Percentiles rank a stretch among this genome's conserved stretches.
Conservation (phyloP, 345 rosid genomes). For the Moringa oleifera region DNA sequence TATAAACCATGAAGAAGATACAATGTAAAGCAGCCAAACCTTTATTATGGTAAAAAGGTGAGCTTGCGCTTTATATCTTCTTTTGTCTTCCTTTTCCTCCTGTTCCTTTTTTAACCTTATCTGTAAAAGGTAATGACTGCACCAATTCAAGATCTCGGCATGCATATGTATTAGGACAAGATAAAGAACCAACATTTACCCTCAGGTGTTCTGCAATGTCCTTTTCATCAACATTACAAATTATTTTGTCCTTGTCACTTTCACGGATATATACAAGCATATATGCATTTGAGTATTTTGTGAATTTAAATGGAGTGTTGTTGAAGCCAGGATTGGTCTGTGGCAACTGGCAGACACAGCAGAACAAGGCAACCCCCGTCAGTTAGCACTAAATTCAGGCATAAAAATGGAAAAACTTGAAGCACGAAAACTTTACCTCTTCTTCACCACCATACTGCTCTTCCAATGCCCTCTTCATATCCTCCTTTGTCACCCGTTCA, state of each 20-base stretch:
- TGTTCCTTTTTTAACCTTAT: slow-evolving; percentile 91
- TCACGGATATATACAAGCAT: slow-evolving; percentile 98
- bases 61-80: slow-evolving; percentile 87
- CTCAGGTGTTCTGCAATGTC: slow-evolving; percentile 97
- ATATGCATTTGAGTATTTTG: slow-evolving; percentile 96
- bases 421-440: slow-evolving; percentile 54
- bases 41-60: slow-evolving; percentile 92
- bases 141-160: slow-evolving; percentile 12
- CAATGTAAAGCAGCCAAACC: slow-evolving; percentile 34
- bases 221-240: slow-evolving; percentile 93
- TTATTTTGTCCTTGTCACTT: slow-evolving; percentile 89
- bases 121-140: slow-evolving; percentile 38
- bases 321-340: slow-evolving; percentile 95
- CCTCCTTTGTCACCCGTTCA: slow-evolving; percentile 98
- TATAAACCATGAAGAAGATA: slow-evolving; percentile 7
- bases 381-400: slow-evolving; percentile 9
- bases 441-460: slow-evolving; percentile 99
- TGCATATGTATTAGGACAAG: background rate
- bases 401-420: background rate
- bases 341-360: slow-evolving; percentile 49
- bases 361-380: slow-evolving; percentile 12
- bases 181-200: slow-evolving; percentile 35
- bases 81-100: slow-evolving; percentile 86
- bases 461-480: slow-evolving; percentile 80
- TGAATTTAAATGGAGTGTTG: slow-evolving; percentile 87